A percentile compares a stretch with the other conserved stretches of the same genome.
These are phyloP conservation scores for Quillaja saponaria DNA, from an alignment of 306 rosid genomes.

Conservation along the genomic window DNA sequence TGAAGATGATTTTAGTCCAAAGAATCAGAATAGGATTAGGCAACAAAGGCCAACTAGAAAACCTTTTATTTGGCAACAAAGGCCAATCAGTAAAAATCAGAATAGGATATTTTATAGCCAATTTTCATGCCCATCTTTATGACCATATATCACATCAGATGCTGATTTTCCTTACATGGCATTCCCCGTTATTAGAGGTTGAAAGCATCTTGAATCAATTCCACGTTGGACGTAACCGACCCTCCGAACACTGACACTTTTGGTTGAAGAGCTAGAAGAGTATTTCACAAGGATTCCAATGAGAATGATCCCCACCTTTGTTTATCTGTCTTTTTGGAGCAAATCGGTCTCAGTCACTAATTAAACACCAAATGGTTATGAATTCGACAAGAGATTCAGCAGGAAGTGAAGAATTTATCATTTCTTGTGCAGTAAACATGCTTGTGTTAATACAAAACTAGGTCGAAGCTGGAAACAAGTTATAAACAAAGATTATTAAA, in stretches of 20 bases:
- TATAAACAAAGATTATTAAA: conserved; percentile 20
- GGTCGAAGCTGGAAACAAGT: conserved; percentile 6
- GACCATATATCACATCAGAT: conserved; percentile 26
- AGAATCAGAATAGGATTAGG: no score
- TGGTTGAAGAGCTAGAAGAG: background rate
- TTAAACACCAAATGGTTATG: conserved; percentile 18
- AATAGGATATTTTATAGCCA: no score
- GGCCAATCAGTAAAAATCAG: conserved; percentile 6
- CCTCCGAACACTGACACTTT: no score
- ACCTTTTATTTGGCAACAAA: background rate
- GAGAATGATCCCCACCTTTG: conserved; percentile 1
- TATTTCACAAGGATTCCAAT: conserved; percentile 4
- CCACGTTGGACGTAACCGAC: no score
- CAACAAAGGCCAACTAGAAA: no score
- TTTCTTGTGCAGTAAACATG: no score
- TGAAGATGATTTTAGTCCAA: no score
- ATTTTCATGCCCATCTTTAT: no score
- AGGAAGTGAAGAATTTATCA: conserved; percentile 20
- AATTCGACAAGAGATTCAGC: background rate
- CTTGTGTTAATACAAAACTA: no score
- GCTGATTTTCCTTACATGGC: conserved; percentile 2
- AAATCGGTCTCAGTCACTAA: background rate
- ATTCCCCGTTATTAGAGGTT: no score
- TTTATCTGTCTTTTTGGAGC: conserved; percentile 11
- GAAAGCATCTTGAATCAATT: no score